Evolutionary conservation across 2,329 filamentous ascomycete species (phyloP), one percentile per base, ranked within the genome.

Genomic region (Fragosphaeria purpurea): DNA sequence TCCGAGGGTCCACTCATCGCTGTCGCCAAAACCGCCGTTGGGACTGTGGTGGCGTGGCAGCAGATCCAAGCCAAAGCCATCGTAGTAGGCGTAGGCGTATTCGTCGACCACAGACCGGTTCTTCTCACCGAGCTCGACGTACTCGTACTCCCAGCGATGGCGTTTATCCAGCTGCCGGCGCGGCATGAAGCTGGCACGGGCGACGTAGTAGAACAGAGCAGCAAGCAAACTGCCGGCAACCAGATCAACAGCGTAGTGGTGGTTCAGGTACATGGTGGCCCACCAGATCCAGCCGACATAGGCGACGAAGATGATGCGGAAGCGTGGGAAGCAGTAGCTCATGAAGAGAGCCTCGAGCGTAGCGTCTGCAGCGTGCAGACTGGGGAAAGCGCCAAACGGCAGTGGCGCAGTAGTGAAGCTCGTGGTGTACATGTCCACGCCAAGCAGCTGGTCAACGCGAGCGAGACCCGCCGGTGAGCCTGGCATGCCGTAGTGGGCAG

Each of bases 241-340:
- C 47, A 97, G 75, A 66, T 97, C 91, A 41, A 97, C 86, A 35
- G 90, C 91, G 65, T 97, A 97, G 71, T 97, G 91, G 69, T 97
- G 91, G 62, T 88, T 94, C 48, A 97, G 79, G 64, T 97, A 96
- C 88, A 97, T 95, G 59, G 91, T 97, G 10, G 90, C 86, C 89
- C 91, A 97, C 87, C 89, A 96, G 61, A 96, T 83, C 91, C 91
- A 96, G 63, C 86, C 78, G 43, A 86, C 85, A 67, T 96, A 97
- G 56, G 79, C 75, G 56, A 90, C 78, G 68, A 94, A 95, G 48
- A 93, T 69, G 10, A 84, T 81, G 58, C 86, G 82, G 58, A 94
- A 77, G 54, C 80, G 82, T 5, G 91, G 91, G 74, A 97, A 96
- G 65, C 87, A 83, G 68, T 94, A 85, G 67, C 85, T 87, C 83